Evolutionary conservation across 2,329 filamentous ascomycete genomes (phyloP).

Genomic region (Colletotrichum eleusines): DNA sequence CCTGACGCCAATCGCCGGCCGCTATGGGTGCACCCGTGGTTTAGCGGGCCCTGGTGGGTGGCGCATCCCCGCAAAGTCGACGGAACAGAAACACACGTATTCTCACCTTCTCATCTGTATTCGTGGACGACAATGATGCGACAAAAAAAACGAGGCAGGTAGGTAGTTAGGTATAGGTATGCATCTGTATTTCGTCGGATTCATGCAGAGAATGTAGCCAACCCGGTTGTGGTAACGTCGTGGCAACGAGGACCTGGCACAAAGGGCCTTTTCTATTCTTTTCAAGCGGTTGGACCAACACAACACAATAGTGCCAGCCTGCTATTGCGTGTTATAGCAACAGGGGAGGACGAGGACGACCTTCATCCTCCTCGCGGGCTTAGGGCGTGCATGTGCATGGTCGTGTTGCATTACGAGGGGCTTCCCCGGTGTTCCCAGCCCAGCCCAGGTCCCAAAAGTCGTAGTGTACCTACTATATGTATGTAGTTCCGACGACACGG

Average conservation of each 20-base stretch:
- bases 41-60: slow-evolving; percentile 27
- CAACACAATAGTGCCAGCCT: no score
- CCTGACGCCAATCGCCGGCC: slow-evolving; percentile 35
- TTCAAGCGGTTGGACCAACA: slow-evolving; percentile 1
- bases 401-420: slow-evolving; percentile 27
- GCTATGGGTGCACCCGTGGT: slow-evolving; percentile 38
- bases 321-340: no score
- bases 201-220: background rate
- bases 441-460: no score
- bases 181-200: background rate
- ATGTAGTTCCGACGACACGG: slow-evolving; percentile 26
- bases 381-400: slow-evolving; percentile 32
- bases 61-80: slow-evolving; percentile 17
- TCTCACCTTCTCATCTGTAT: no score
- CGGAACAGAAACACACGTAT: background rate
- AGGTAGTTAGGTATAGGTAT: no score
- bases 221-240: background rate
- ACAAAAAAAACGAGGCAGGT: no score
- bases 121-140: no score
- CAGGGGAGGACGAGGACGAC: slow-evolving; percentile 1
- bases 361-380: slow-evolving; percentile 16
- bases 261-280: no score
- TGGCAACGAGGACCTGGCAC: no score
- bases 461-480: no score
- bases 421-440: slow-evolving; percentile 7